Evolutionary conservation across 805 yeast species (phyloP), one percentile per base, ranked within the genome.

Genomic region (Clavispora santaluciae): DNA sequence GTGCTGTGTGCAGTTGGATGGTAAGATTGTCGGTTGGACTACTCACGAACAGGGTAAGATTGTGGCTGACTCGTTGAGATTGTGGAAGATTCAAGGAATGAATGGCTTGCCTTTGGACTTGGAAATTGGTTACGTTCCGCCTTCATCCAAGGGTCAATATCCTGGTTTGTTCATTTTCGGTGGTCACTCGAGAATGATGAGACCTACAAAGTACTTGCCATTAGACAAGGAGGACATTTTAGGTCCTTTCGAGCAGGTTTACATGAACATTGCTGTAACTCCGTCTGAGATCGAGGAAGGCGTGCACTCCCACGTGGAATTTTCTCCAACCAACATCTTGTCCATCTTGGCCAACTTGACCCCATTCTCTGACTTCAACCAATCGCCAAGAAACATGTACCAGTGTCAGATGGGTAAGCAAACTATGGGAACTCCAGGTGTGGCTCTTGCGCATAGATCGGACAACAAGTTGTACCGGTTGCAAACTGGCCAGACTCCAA

Each of bases 361-460:
- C 1, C 99, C 99, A 51, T 93, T 88, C 63, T 90, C 98, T 1
- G 99, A 93, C 65, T 93, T 93, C 73, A 93, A 93, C 67, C 99
- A 93, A 73, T 90, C 97, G 21, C 99, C 99, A 58, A 86, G 99
- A 80, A 93, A 93, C 64, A 93, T 93, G 98, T 93, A 93, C 65
- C 99, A 93, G 72, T 93, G 99, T 70, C 99, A 93, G 76, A 93
- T 93, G 99, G 98, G 97, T 79, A 93, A 93, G 71, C 99, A 93
- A 73, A 91, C 99, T 16, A 93, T 93, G 99, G 99, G 99, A 67
- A 93, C 99, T 4, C 99, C 99, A 7, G 98, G 98, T 69, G 96
- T 93, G 49, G 98, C 95, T 0, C 72, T 91, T 40, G 78, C 72
- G 34, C 95, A 89, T 64, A 79, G 99, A 65, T 85, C 96, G 1